Evolutionary conservation across 2,329 filamentous ascomycete species (phyloP), one percentile per base, ranked within the genome.

Genomic region (Pseudogymnoascus sp.): DNA sequence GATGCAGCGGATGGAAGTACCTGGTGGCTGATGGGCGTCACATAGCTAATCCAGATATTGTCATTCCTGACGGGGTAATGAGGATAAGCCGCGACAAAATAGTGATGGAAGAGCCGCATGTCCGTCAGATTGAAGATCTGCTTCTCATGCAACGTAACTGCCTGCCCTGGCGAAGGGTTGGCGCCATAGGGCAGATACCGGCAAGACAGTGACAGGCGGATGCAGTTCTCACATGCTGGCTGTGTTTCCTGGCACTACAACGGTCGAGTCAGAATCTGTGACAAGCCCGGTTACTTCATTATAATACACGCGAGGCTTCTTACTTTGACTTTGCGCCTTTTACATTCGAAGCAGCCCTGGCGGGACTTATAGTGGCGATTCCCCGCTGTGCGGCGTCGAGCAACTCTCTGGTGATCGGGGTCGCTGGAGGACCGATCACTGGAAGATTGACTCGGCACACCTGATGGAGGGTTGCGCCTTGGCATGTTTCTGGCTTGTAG

Each of bases 61-160:
- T 89, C 84, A 64, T 85, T 84, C 38, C 84, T 85, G 16, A 88
- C 73, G 0, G 86, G 85, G 22, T 88, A 77, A 70, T 85, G 81
- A 2, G 86, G 86, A 67, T 83, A 84, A 64, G 82, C 85, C 34
- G 78, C 76, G 28, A 81, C 73, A 12, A 88, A 72, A 65, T 87
- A 88, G 70, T 88, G 83, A 69, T 88, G 85, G 66, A 88, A 88
- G 70, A 87, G 80, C 38, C 84, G 81, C 84, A 88, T 86, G 66
- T 88, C 85, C 58, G 83, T 79, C 61, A 85, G 67, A 59, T 77
- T 83, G 68, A 86, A 86, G 0, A 84, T 70, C 2, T 30, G 47
- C 9, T 54, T 54, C 5, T 54, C 47, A 32, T 54, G 47, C n/a
- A 54, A 32, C 3, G 47, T 54, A 32, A 54, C 47, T 12, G 16